A percentile compares a stretch with the other conserved stretches of the same genome.
phyloP scores from a whole-genome alignment of 768 basidiomycete species.

The Mycena leptocephala region DNA sequence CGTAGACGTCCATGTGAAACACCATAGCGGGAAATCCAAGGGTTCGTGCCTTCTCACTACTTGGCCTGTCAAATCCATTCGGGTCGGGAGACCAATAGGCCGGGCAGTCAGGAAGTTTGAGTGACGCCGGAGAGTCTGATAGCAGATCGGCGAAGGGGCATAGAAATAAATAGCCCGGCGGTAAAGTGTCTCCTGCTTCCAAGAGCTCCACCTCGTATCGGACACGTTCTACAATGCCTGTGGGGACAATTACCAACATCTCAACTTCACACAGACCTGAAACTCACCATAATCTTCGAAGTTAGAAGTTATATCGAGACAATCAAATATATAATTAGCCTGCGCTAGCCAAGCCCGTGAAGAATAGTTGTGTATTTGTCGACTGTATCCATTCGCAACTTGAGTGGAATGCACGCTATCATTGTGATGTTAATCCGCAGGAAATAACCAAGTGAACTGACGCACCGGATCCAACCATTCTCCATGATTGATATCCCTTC shows the following conservation, averaged over 20 bases:
- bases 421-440: too few species aligned
- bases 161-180: neutral
- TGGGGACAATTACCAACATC: too few species aligned
- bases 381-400: neutral
- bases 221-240: neutral
- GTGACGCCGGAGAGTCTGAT: neutral
- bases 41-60: neutral
- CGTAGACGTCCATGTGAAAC: neutral
- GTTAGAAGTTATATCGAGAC: neutral
- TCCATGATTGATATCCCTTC: neutral
- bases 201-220: neutral
- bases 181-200: neutral
- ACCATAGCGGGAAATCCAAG: slow-evolving; percentile 1
- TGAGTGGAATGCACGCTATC: neutral
- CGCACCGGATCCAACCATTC: slow-evolving; percentile 9
- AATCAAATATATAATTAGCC: neutral
- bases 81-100: slow-evolving; percentile 17
- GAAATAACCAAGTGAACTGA: neutral
- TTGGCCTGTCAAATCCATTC: neutral
- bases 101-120: neutral
- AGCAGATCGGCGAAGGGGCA: neutral
- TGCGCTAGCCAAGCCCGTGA: neutral
- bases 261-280: neutral
- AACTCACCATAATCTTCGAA: slow-evolving; percentile 4
- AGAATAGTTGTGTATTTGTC: neutral